Conservation (phyloP, 768 basidiomycete genomes). For the Trametes cinnabarina region DNA sequence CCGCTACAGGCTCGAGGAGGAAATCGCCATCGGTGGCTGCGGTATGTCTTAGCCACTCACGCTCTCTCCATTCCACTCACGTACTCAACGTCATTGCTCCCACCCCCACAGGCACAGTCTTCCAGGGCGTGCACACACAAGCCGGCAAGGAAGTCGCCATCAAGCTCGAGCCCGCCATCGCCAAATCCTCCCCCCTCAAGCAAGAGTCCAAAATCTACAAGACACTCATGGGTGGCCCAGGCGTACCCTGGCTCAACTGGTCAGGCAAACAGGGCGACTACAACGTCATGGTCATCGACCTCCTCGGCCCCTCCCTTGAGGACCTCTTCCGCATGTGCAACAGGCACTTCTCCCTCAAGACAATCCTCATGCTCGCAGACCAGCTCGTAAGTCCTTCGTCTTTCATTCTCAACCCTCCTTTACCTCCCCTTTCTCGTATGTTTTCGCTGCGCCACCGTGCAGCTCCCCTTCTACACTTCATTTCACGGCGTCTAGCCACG, state of each 20-base stretch:
- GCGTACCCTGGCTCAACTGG: conserved; percentile 91
- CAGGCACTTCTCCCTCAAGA: conserved; percentile 91
- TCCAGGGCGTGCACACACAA: conserved; percentile 73
- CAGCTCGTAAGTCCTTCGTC: conserved; percentile 67
- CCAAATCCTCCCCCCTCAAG: conserved; percentile 63
- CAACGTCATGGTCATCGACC: conserved; percentile 97
- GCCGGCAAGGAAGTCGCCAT: conserved; percentile 85
- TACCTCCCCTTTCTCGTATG: background rate
- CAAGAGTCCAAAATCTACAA: conserved; percentile 93
- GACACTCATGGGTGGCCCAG: conserved; percentile 82
- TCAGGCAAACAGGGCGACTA: conserved; percentile 89
- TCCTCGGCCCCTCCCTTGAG: conserved; percentile 86
- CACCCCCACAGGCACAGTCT: conserved; percentile 58
- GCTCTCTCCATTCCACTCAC: background rate
- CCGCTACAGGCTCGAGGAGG: conserved; percentile 75
- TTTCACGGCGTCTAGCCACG: conserved; percentile 5
- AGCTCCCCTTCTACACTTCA: background rate
- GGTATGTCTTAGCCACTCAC: conserved; percentile 39
- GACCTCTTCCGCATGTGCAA: conserved; percentile 89
- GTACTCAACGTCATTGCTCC: background rate
- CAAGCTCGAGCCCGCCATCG: conserved; percentile 69
- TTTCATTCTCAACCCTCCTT: background rate
- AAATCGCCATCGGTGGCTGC: conserved; percentile 79
- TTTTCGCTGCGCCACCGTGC: conserved; percentile 1
- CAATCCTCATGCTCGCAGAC: conserved; percentile 89